A percentile compares a stretch with the other conserved stretches of the same genome.
These are phyloP conservation scores for Abrus pulchellus DNA, from an alignment of 306 rosid species.

Conservation along the genomic window DNA sequence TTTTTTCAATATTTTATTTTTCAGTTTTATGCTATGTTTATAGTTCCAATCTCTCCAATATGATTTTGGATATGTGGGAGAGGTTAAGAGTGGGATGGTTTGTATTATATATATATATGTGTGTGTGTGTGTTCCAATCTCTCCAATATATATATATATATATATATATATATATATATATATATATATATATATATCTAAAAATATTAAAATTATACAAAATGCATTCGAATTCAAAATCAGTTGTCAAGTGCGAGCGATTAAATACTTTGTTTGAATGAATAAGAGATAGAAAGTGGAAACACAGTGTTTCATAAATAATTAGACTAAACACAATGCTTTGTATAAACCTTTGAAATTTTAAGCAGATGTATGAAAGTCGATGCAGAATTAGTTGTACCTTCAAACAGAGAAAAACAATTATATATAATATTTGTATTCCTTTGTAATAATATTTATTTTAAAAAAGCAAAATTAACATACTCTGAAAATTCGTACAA, in stretches of 20 bases:
- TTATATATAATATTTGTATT: no score
- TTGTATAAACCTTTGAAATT: not conserved
- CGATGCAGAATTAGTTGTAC: not conserved
- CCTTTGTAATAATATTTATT: no score
- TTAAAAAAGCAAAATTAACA: no score
- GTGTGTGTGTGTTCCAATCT: no score
- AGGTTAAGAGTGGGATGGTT: not conserved
- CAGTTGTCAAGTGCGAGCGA: no score
- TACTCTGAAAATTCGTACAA: no score
- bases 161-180: no score
- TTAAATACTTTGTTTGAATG: not conserved
- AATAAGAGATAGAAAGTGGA: not conserved
- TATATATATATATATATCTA: no score
- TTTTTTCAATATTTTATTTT: not conserved
- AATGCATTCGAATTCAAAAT: not conserved
- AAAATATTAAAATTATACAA: not conserved
- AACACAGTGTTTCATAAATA: not conserved
- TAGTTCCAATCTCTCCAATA: not conserved
- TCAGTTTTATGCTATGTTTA: slow-evolving; percentile 7
- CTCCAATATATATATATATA: no score
- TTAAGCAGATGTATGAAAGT: not conserved
- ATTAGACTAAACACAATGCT: not conserved
- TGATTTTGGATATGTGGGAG: not conserved
- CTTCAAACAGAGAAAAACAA: not conserved
- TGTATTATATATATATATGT: no score